Evolutionary conservation across 1,284 basidiomycete genomes (phyloP).

Genomic region (Cryptococcus maquisensis): DNA sequence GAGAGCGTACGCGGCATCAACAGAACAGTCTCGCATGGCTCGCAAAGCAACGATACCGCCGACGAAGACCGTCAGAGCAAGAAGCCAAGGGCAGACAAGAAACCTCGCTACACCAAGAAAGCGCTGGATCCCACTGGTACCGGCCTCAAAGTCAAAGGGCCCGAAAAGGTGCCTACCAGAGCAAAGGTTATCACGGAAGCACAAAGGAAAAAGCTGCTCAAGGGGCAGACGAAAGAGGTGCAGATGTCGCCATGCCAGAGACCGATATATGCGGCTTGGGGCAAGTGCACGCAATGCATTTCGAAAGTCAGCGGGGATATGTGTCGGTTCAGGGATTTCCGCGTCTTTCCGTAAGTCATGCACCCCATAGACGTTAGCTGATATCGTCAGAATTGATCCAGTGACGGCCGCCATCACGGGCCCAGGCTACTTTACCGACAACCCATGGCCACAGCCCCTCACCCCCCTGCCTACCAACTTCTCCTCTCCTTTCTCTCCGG

Average conservation of each 20-base stretch:
- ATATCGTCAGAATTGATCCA: slow-evolving; percentile 32
- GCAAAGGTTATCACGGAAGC: slow-evolving; percentile 17
- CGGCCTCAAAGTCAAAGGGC: background rate
- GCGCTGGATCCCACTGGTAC: background rate
- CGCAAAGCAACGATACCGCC: background rate
- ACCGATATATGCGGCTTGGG: slow-evolving; percentile 35
- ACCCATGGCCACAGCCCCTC: slow-evolving; percentile 22
- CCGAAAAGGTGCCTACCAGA: slow-evolving; percentile 26
- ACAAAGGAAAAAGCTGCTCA: slow-evolving; percentile 19
- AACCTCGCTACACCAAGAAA: background rate
- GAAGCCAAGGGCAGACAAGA: background rate
- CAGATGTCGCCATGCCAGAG: slow-evolving; percentile 35
- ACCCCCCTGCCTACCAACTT: slow-evolving; percentile 38
- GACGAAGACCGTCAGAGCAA: slow-evolving; percentile 4
- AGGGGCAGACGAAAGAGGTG: slow-evolving; percentile 30
- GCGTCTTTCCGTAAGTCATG: slow-evolving; percentile 38
- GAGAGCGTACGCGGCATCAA: background rate
- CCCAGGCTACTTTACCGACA: slow-evolving; percentile 36
- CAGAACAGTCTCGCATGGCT: background rate
- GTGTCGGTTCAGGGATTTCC: slow-evolving; percentile 42
- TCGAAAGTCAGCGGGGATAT: slow-evolving; percentile 39
- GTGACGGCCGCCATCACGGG: slow-evolving; percentile 34
- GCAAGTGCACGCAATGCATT: slow-evolving; percentile 43
- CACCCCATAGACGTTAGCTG: background rate
- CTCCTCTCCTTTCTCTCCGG: slow-evolving; percentile 30